These are phyloP conservation scores for Mycosphaerella arachidis DNA, from an alignment of 2,329 filamentous ascomycete genomes.

Conservation along the genomic window DNA sequence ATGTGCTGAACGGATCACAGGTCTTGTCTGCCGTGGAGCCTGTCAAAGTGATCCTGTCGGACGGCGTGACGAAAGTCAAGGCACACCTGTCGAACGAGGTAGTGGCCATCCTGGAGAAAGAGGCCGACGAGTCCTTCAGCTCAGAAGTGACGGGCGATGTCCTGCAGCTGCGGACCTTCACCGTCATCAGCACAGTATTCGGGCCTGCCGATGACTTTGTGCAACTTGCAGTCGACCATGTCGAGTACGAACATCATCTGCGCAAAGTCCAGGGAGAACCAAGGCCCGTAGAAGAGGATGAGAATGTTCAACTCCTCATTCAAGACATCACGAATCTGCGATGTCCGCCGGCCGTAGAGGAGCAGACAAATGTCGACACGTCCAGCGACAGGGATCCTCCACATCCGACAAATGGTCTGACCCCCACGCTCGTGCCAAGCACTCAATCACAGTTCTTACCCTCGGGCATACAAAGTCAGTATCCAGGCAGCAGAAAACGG, in stretches of 20 bases:
- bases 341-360: conserved; percentile 4
- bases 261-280: conserved; percentile 22
- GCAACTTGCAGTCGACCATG: conserved; percentile 25
- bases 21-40: conserved; percentile 15
- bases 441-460: not conserved
- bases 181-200: conserved; percentile 26
- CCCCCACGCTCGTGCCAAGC: not conserved
- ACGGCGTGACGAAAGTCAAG: conserved; percentile 25
- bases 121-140: conserved; percentile 19
- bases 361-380: not conserved
- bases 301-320: conserved; percentile 17
- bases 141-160: conserved; percentile 26
- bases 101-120: conserved; percentile 21
- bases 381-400: not conserved
- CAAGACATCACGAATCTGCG: conserved; percentile 21
- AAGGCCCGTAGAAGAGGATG: conserved; percentile 17
- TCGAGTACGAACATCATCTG: conserved; percentile 26
- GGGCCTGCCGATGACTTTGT: conserved; percentile 24
- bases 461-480: conserved; percentile 1
- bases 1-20: conserved; percentile 5
- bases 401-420: not conserved
- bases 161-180: conserved; percentile 20
- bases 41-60: conserved; percentile 21
- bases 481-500: not conserved
- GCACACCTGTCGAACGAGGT: conserved; percentile 24